Conservation (phyloP, 225 moss, liverwort and hornwort genomes). For the Sphagnum contortum region DNA sequence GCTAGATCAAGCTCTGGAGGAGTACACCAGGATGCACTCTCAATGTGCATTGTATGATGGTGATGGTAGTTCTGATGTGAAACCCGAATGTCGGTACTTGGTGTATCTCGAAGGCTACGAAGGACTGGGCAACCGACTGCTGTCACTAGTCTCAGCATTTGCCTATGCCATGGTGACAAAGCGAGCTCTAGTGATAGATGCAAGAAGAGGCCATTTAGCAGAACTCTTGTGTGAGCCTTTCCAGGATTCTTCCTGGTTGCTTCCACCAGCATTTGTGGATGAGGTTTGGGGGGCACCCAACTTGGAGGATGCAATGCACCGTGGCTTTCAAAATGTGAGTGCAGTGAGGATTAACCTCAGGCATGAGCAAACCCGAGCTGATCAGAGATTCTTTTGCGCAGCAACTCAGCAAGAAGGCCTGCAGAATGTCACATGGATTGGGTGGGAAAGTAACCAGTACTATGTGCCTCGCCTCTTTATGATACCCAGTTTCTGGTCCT, state of each 20-base stretch:
- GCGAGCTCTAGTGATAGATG: constrained; percentile 27
- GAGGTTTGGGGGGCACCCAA: background rate
- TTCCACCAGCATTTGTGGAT: constrained; percentile 3
- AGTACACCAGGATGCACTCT: constrained; percentile 37
- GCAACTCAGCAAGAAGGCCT: constrained; percentile 15
- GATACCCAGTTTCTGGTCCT: constrained; percentile 16
- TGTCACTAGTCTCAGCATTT: constrained; percentile 30
- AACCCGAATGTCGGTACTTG: constrained; percentile 25
- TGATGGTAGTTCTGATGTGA: constrained; percentile 8
- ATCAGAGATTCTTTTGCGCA: constrained; percentile 27
- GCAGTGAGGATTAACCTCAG: constrained; percentile 32
- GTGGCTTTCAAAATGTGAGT: background rate
- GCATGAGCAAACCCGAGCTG: constrained; percentile 21
- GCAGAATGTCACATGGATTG: constrained; percentile 14
- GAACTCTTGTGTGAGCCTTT: constrained; percentile 39
- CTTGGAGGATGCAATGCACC: constrained; percentile 1
- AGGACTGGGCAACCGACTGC: constrained; percentile 31
- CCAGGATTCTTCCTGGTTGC: constrained; percentile 18
- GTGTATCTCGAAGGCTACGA: constrained; percentile 25
- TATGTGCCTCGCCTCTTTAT: constrained; percentile 21
- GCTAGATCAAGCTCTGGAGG: constrained; percentile 25
- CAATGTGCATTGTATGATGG: constrained; percentile 14
- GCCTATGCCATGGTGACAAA: constrained; percentile 25
- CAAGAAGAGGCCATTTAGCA: constrained; percentile 18
- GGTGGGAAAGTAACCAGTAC: constrained; percentile 42